Evolutionary conservation across 2,329 filamentous ascomycete genomes (phyloP), one percentile per base, ranked within the genome.

Genomic region (Talaromyces piceae): DNA sequence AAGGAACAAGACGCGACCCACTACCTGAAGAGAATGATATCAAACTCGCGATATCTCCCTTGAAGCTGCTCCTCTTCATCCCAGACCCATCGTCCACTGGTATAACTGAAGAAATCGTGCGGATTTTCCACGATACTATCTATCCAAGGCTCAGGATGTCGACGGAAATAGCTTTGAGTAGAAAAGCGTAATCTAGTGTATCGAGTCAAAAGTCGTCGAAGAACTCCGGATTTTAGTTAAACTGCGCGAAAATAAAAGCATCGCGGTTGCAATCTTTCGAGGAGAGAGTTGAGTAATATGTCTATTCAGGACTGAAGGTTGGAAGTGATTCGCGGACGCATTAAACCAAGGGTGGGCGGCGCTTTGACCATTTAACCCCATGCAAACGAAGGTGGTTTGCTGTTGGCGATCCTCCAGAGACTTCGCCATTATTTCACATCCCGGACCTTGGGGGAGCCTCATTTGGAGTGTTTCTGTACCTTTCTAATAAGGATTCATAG

Each of bases 11-110:
- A 31, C n/a, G 6, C 6, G 6, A 31, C 28, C 6, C 11, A 31
- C 11, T 11, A 30, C 7, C 7, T 31, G n/a, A 31, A n/a, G n/a
- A 31, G 2, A 46, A 41, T 22, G 12, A 51, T 41, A 47, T 51
- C 43, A 41, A 51, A 51, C n/a, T 47, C n/a, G 8, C 43, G 49
- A 41, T 51, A 51, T 13, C 49, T 46, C 28, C 47, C 27, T 51
- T 39, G 1, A 46, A 51, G 43, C 30, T 51, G 49, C 16, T 47
- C 2, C 49, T 47, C 27, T 22, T 51, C 27, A 16, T 51, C 43
- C 47, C 33, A 49, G 27, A 51, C n/a, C 49, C 30, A 51, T 47
- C 44, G 49, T 41, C 44, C 43, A 9, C 49, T 51, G 11, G 44
- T 47, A 30, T 47, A 51, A 41, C 30, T 39, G 44, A 51, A 51